A percentile compares a stretch with the other conserved stretches of the same genome.
Evolutionary conservation across 164 flowering plant genomes (phyloP).

Genomic region (Buxus sempervirens): DNA sequence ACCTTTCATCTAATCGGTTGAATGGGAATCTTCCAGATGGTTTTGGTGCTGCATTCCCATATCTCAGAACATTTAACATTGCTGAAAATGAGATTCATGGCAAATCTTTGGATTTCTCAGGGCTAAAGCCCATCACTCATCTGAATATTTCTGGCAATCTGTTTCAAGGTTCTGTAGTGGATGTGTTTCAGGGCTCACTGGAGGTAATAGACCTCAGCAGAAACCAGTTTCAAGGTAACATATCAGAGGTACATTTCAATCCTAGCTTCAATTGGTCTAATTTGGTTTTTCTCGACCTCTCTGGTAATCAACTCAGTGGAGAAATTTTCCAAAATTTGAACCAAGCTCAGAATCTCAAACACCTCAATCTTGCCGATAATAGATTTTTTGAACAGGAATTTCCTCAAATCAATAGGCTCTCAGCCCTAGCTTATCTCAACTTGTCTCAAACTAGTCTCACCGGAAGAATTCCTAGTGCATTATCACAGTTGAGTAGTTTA

Average conservation of each 20-base stretch:
- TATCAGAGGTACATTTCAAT: constrained; percentile 60
- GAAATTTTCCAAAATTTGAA: constrained; percentile 37
- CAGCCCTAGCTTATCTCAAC: constrained; percentile 61
- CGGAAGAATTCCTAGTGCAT: constrained; percentile 43
- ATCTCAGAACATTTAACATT: constrained; percentile 52
- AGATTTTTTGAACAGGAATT: constrained; percentile 53
- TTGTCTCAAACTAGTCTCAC: constrained; percentile 51
- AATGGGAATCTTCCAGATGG: constrained; percentile 61
- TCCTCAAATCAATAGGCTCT: constrained; percentile 34
- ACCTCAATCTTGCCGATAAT: constrained; percentile 72
- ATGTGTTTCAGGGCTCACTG: constrained; percentile 41
- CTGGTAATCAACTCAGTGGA: constrained; percentile 76
- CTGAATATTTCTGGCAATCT: constrained; percentile 68
- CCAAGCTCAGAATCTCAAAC: constrained; percentile 49
- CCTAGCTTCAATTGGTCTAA: constrained; percentile 53
- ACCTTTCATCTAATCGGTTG: constrained; percentile 54
- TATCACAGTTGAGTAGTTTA: constrained; percentile 43
- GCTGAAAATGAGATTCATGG: constrained; percentile 67
- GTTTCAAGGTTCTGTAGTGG: constrained; percentile 67
- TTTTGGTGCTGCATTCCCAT: constrained; percentile 58
- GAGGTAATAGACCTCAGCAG: constrained; percentile 68
- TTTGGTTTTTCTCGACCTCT: constrained; percentile 63
- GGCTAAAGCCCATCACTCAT: constrained; percentile 39
- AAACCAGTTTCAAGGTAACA: constrained; percentile 76
- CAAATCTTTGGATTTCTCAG: constrained; percentile 46